These are phyloP conservation scores for Alternaria triticimaculans DNA, from an alignment of 2,329 filamentous ascomycete species.

Conservation along the genomic window DNA sequence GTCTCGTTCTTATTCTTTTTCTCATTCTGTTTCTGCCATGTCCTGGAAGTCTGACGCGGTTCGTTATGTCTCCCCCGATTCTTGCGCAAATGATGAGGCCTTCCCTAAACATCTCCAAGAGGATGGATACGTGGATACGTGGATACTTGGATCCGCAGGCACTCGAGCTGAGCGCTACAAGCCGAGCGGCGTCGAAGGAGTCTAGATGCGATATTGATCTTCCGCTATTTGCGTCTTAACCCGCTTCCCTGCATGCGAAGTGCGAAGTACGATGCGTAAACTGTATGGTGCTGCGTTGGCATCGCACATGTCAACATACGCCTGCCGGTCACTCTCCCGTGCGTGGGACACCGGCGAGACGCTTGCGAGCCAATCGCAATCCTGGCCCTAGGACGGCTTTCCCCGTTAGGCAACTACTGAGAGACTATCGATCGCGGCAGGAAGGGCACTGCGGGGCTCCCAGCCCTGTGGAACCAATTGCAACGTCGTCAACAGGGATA, in stretches of 20 bases:
- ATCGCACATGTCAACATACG: neutral
- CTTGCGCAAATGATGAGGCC: neutral
- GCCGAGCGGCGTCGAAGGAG: neutral
- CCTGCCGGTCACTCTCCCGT: neutral
- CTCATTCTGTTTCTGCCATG: neutral
- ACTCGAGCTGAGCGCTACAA: neutral
- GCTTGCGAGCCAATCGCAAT: neutral
- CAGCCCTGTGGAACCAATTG: neutral
- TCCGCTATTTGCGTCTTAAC: neutral
- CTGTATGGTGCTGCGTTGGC: neutral
- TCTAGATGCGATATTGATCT: neutral
- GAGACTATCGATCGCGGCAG: neutral
- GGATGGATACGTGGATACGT: neutral
- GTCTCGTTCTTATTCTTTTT: slow-evolving; percentile 1
- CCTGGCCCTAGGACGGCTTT: neutral
- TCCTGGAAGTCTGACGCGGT: neutral
- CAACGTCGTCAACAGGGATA: neutral
- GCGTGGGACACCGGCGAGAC: neutral
- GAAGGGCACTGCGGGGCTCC: neutral
- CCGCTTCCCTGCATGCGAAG: neutral
- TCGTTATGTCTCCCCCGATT: neutral
- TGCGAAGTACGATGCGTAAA: neutral
- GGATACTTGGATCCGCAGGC: neutral
- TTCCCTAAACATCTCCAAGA: neutral
- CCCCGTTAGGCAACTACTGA: neutral